A percentile compares a stretch with the other conserved stretches of the same genome.
These are phyloP conservation scores for Sphaerulina vaccinii DNA, from an alignment of 2,329 filamentous ascomycete species.

Conservation along the genomic window DNA sequence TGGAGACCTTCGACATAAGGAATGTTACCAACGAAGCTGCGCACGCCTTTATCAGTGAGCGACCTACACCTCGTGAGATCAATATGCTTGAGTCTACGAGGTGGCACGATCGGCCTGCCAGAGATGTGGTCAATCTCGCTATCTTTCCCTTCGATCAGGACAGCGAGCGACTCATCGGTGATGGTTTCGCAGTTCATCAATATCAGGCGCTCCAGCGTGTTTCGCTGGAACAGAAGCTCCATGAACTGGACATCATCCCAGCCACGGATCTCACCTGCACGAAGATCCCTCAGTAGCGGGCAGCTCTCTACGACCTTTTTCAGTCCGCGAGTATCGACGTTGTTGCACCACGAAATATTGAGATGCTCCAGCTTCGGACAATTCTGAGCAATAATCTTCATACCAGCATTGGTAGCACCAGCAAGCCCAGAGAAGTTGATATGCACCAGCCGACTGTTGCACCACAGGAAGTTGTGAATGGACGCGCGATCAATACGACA, in stretches of 20 bases:
- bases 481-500: constrained; percentile 78
- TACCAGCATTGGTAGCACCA: constrained; percentile 77
- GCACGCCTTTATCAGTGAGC: constrained; percentile 72
- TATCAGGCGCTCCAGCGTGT: constrained; percentile 78
- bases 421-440: constrained; percentile 82
- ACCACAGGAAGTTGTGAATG: constrained; percentile 75
- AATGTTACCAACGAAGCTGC: constrained; percentile 68
- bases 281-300: constrained; percentile 70
- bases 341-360: constrained; percentile 90
- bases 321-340: constrained; percentile 76
- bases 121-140: constrained; percentile 81
- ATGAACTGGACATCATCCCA: constrained; percentile 75
- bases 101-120: constrained; percentile 70
- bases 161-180: constrained; percentile 69
- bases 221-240: constrained; percentile 71
- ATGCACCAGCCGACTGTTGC: constrained; percentile 75
- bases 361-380: constrained; percentile 80
- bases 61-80: constrained; percentile 77
- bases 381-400: constrained; percentile 78
- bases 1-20: constrained; percentile 80
- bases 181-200: constrained; percentile 77
- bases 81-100: constrained; percentile 76
- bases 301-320: constrained; percentile 71
- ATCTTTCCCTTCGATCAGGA: constrained; percentile 72
- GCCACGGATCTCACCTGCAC: constrained; percentile 76